Evolutionary conservation across 257 asterid genomes (phyloP), one percentile per base, ranked within the genome.

Genomic region (Apocynum venetum): DNA sequence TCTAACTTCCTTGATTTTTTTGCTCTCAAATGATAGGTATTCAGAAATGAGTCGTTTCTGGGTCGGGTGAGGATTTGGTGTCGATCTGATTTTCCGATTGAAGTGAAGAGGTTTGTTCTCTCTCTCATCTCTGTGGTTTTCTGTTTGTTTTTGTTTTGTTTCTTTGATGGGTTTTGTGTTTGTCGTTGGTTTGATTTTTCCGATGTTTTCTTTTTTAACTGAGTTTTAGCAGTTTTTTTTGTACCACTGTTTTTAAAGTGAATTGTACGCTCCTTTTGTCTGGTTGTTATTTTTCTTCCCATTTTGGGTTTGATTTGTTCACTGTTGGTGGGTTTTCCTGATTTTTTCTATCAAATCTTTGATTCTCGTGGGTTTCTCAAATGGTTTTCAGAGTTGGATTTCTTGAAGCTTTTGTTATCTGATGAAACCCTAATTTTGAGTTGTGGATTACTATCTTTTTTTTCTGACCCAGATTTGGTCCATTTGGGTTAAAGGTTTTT

Each of bases 361-460:
- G 41, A 4, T 67, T 25, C 7, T 17, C 36, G n/a, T 51, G 14
- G 12, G 8, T 3, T 13, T 17, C 51, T 15, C 40, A 57, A 57
- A 70, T 38, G 52, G 51, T 8, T 53, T 7, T 57, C 19, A n/a
- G 0, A 4, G 13, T 51, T 68, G 57, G 47, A 73, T 80, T 57
- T 36, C 64, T 60, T 0, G 35, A 43, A 43, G 46, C 68, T 17
- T 43, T 71, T 6, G 31, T 25, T 74, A 73, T 59, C 63, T 40
- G 48, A 36, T 25, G 41, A 86, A 92, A 91, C 96, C 97, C 96
- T 92, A 89, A 86, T 55, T 84, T 46, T 25, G 48, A 72, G 71
- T 48, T 80, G 11, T 56, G 76, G 76, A 46, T 25, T 44, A 3
- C 6, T 3, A 6, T 44, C 6, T 44, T 44, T 44, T 60, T 72